Percentiles rank a stretch among this genome's conserved stretches.
These are phyloP conservation scores for Cucumis sativus DNA, from an alignment of 306 rosid species.

Conservation along the genomic window DNA sequence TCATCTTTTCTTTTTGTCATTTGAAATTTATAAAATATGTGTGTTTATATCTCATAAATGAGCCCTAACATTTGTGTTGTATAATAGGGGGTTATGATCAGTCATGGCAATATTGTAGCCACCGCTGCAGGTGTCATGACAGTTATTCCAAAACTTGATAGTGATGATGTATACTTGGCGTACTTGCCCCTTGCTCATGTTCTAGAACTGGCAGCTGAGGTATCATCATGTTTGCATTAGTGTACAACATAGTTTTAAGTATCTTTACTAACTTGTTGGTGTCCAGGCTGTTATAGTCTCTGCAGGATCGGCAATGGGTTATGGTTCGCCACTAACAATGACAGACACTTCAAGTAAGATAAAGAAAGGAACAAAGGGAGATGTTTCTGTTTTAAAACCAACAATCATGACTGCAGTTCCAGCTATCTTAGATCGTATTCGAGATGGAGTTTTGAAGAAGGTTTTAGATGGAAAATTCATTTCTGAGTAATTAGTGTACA, in stretches of 20 bases:
- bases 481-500: not conserved
- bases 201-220: slow-evolving; percentile 95
- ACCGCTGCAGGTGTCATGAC: slow-evolving; percentile 68
- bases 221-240: slow-evolving; percentile 10
- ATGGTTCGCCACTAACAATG: slow-evolving; percentile 62
- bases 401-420: slow-evolving; percentile 80
- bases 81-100: slow-evolving; percentile 86
- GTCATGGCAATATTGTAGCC: slow-evolving; percentile 82
- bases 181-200: slow-evolving; percentile 94
- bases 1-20: not conserved
- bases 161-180: slow-evolving; percentile 69
- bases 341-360: slow-evolving; percentile 74
- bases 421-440: slow-evolving; percentile 78
- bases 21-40: not conserved
- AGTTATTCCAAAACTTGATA: slow-evolving; percentile 49
- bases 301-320: slow-evolving; percentile 65
- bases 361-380: slow-evolving; percentile 91
- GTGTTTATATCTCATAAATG: not conserved
- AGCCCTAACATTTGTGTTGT: not conserved
- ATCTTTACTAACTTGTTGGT: slow-evolving; percentile 23
- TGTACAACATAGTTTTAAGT: not conserved
- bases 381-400: slow-evolving; percentile 58
- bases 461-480: slow-evolving; percentile 14
- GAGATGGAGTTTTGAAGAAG: slow-evolving; percentile 82
- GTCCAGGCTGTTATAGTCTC: slow-evolving; percentile 77